Conservation (phyloP, 129 eudicot species). For the Sambucus nigra region DNA sequence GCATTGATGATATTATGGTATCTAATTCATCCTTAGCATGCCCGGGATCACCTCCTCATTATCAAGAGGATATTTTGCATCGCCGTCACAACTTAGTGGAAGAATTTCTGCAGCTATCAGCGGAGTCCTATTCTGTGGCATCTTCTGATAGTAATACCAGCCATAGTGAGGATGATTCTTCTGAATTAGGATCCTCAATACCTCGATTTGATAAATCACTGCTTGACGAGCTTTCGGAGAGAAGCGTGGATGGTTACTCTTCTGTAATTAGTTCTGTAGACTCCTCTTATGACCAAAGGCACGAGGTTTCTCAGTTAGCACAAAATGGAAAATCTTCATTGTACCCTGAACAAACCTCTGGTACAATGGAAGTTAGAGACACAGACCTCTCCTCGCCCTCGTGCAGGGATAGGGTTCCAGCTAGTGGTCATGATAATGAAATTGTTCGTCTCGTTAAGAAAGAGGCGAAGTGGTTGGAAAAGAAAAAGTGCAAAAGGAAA, state of each 20-base stretch:
- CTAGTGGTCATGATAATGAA: slow-evolving; percentile 18
- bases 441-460: slow-evolving; percentile 21
- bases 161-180: slow-evolving; percentile 49
- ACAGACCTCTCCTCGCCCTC: slow-evolving; percentile 9
- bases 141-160: slow-evolving; percentile 79
- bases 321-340: slow-evolving; percentile 21
- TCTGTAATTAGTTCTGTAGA: slow-evolving; percentile 15
- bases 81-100: slow-evolving; percentile 80
- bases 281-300: slow-evolving; percentile 8
- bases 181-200: slow-evolving; percentile 19
- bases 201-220: slow-evolving; percentile 25
- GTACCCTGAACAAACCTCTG: slow-evolving; percentile 10
- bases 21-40: slow-evolving; percentile 33
- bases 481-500: slow-evolving; percentile 32
- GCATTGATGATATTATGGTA: slow-evolving; percentile 26
- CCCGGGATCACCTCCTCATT: slow-evolving; percentile 79
- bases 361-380: slow-evolving; percentile 12
- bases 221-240: slow-evolving; percentile 31
- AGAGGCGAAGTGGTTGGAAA: slow-evolving; percentile 40
- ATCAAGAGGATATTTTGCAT: slow-evolving; percentile 70
- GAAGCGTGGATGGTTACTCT: slow-evolving; percentile 20
- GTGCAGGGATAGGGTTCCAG: slow-evolving; percentile 12
- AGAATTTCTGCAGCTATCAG: slow-evolving; percentile 71
- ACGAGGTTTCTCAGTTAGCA: slow-evolving; percentile 5
- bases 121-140: slow-evolving; percentile 59